Conservation (phyloP, 2,329 filamentous ascomycete species). For the Calonectria montana region DNA sequence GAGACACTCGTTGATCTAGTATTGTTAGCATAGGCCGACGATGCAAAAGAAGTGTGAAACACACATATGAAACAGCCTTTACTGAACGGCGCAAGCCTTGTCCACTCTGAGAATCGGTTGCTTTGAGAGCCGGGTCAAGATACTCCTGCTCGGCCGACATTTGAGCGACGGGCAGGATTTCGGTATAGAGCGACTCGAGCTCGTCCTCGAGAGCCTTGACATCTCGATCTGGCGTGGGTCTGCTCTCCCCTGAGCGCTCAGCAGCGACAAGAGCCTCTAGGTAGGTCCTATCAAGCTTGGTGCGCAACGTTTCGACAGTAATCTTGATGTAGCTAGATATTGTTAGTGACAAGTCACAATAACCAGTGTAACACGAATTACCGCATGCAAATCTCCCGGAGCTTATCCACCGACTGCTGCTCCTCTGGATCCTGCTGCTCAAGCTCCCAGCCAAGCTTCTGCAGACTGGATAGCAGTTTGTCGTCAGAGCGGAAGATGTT, state of each 20-base stretch:
- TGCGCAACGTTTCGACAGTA: slow-evolving; percentile 65
- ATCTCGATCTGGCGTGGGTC: slow-evolving; percentile 51
- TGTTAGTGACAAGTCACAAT: slow-evolving; percentile 19
- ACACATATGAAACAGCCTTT: slow-evolving; percentile 63
- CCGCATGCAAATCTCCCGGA: slow-evolving; percentile 70
- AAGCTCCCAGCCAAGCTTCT: slow-evolving; percentile 73
- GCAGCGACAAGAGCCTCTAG: slow-evolving; percentile 56
- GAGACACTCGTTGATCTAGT: slow-evolving; percentile 64
- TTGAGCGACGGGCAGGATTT: slow-evolving; percentile 76
- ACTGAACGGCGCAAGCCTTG: slow-evolving; percentile 58
- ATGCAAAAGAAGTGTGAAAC: slow-evolving; percentile 32
- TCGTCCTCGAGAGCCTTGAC: slow-evolving; percentile 69
- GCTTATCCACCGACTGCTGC: slow-evolving; percentile 63
- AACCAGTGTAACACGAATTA: slow-evolving; percentile 34
- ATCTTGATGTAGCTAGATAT: slow-evolving; percentile 65
- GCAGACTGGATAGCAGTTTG: slow-evolving; percentile 71
- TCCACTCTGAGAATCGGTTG: slow-evolving; percentile 56
- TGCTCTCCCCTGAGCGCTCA: slow-evolving; percentile 42
- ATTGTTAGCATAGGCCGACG: slow-evolving; percentile 29
- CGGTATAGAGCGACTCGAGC: slow-evolving; percentile 75
- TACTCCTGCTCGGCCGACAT: slow-evolving; percentile 78
- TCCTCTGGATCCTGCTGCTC: slow-evolving; percentile 64
- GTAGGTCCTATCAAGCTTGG: slow-evolving; percentile 67
- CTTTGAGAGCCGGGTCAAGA: slow-evolving; percentile 68
- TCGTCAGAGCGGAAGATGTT: slow-evolving; percentile 71